Evolutionary conservation across 352 stramenopile species (phyloP), one percentile per base, ranked within the genome.

Genomic region (Phytophthora pinifolia): DNA sequence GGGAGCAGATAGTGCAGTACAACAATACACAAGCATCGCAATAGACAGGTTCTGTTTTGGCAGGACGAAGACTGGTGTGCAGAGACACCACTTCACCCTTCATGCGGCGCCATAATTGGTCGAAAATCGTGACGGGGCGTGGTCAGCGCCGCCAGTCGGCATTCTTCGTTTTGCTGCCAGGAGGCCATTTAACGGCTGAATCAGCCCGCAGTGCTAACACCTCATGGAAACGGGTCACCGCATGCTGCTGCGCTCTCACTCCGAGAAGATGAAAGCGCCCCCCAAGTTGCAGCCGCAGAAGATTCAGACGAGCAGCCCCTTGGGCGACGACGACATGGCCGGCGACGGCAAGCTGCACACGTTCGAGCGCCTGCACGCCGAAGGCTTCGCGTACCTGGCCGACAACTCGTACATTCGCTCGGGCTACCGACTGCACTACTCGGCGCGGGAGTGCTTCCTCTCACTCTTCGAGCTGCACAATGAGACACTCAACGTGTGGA

Each of bases 401-500:
- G 79, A 93, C 70, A 92, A 90, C 62, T 88, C 80, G 67, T 94
- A 94, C 80, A 92, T 95, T 61, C 81, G 75, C 46, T 88, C 79
- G 37, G 81, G 83, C 22, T 95, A 95, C 53, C 83, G 86, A 0
- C 69, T 95, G 25, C 76, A 92, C 71, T 95, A 95, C 79, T 87
- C 79, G 30, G 65, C 76, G 17, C 70, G 66, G 32, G 79, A 92
- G 61, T 95, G 86, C 51, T 76, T 92, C 47, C 36, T 76, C 27
- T 92, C 79, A 46, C 70, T 95, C 57, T 92, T 95, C 49, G 76
- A 93, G 69, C 70, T 94, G 54, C 86, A 95, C 71, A 95, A 95
- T 54, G 86, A 95, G 61, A 95, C 86, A 45, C 73, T 91, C 38
- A 95, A 95, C 57, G 82, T 95, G 17, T 95, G 86, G 86, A 94